Evolutionary conservation across 176 grass and related monocot species (phyloP).

Genomic region (Chloris gayana): DNA sequence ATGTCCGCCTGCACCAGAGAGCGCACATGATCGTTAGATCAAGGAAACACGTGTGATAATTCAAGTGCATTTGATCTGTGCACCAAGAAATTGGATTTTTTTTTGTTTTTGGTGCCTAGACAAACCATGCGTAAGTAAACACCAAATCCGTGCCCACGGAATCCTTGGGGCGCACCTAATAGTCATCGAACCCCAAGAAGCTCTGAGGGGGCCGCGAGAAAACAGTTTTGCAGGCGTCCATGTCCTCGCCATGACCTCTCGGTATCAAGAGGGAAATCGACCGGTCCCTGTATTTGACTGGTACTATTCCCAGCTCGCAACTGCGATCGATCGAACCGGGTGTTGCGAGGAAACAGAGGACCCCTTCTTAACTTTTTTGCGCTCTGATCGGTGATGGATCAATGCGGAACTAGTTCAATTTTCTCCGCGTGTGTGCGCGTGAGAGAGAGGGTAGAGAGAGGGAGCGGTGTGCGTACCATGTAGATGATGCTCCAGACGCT

Average conservation of each 20-base stretch:
- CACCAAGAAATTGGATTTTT: neutral
- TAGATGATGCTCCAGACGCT: conserved; percentile 64
- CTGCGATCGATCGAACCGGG: neutral
- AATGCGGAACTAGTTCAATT: neutral
- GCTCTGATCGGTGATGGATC: neutral
- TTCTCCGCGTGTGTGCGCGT: neutral
- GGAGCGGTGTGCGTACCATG: conserved; percentile 42
- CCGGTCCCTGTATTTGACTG: neutral
- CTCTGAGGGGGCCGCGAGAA: neutral
- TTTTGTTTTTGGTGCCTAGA: neutral
- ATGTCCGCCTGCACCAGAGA: conserved; percentile 72
- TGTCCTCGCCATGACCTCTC: neutral
- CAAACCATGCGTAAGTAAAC: neutral
- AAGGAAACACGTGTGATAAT: neutral
- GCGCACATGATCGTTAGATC: no score
- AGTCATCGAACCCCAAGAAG: conserved; percentile 20
- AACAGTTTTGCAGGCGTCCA: neutral
- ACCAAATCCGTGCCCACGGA: conserved; percentile 27
- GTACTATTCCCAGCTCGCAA: neutral
- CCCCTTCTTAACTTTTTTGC: neutral
- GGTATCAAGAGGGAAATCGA: neutral
- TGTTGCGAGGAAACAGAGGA: no score
- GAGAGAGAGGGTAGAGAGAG: neutral
- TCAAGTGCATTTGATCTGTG: neutral
- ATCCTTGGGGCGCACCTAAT: conserved; percentile 50